These are phyloP conservation scores for Dittrichia graveolens DNA, from an alignment of 129 eudicot genomes.

Conservation along the genomic window DNA sequence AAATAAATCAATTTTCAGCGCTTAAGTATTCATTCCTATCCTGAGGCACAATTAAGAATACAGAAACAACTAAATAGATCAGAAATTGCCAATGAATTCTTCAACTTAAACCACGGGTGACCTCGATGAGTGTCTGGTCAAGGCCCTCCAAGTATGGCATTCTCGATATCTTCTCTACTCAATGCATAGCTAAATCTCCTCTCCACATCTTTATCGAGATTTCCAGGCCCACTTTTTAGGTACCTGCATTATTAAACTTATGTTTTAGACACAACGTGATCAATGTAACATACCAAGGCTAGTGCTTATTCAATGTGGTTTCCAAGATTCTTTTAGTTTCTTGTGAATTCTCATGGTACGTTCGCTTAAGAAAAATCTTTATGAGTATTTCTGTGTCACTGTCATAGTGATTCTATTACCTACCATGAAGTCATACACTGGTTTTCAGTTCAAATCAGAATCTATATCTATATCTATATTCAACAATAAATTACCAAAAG, in stretches of 20 bases:
- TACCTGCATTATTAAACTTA: constrained; percentile 60
- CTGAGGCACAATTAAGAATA: neutral
- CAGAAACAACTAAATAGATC: constrained; percentile 21
- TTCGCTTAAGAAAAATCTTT: too few species aligned
- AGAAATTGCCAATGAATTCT: neutral
- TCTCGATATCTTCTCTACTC: constrained; percentile 97
- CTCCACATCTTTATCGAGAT: constrained; percentile 87
- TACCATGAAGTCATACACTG: too few species aligned
- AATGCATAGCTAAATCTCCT: constrained; percentile 95
- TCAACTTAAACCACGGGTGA: neutral
- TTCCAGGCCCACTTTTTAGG: constrained; percentile 82
- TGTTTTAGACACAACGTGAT: constrained; percentile 4
- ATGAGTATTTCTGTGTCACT: too few species aligned
- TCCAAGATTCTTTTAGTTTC: constrained; percentile 19
- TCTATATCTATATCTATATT: too few species aligned
- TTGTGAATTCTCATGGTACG: too few species aligned
- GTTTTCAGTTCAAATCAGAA: neutral
- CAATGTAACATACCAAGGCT: neutral
- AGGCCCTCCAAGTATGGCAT: constrained; percentile 98
- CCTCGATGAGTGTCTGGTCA: constrained; percentile 22
- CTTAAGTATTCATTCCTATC: neutral
- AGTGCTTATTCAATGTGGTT: constrained; percentile 4
- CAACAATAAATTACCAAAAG: neutral
- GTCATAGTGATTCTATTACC: too few species aligned
- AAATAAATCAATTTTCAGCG: neutral